Evolutionary conservation across 2,329 filamentous ascomycete species (phyloP), one percentile per base, ranked within the genome.

Genomic region (Escovopsis sp.): DNA sequence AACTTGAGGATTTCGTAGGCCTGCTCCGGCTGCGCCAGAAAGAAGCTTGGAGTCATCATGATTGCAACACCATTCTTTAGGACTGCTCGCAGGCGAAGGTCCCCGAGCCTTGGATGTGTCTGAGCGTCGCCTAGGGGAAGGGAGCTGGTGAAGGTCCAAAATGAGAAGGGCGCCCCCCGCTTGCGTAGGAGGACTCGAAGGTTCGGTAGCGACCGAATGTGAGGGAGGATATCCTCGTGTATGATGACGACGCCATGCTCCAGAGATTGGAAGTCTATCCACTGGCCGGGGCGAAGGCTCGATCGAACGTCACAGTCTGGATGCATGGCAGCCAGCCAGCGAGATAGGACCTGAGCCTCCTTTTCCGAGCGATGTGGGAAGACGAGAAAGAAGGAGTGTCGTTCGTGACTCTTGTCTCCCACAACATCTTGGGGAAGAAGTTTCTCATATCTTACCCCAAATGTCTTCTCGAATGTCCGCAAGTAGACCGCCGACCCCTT

Each of bases 321-420:
- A 23, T 64, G 55, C 26, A 52, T 56, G 4, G 43, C 44, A 5
- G 51, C 53, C 9, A 74, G 45, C 66, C 67, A 73, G 14, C 52
- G 48, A 19, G 47, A 53, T 3, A 71, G n/a, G 8, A 63, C 54
- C 8, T 51, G 42, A 14, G 54, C 52, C 27, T 58, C 55, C 10
- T 52, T 37, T 7, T 43, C 38, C 19, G 53, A 51, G 2, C 55
- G 51, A 0, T 46, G 43, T 1, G 70, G 67, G 34, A 72, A 72
- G 2, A 63, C 52, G 1, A 75, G 46, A 40, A 63, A 72, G 42
- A 72, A 65, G 17, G 42, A 45, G 4, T 50, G 44, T 18, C 43
- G 35, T 10, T 12, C 27, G 13, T 25, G 21, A 11, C 19, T 13
- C 7, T 30, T 46, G 7, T 41, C 38, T 42, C 15, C 40, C 35